These are phyloP conservation scores for Pythium vanterpoolii DNA, from an alignment of 352 stramenopile species.

Conservation along the genomic window DNA sequence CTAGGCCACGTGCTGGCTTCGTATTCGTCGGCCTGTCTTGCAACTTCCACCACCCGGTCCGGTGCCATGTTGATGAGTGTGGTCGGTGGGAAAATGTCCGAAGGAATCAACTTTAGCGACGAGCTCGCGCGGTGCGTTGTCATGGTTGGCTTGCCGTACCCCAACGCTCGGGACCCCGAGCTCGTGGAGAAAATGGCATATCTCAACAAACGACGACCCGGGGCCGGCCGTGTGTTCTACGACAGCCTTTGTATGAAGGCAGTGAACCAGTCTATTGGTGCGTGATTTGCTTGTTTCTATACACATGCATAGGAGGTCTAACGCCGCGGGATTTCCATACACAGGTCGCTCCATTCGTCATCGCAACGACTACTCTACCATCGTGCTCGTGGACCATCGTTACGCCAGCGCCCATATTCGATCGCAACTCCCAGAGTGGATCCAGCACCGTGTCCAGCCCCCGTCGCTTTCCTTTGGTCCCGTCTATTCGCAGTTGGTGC, in stretches of 20 bases:
- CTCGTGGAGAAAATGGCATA: slow-evolving; percentile 97
- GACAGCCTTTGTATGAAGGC: slow-evolving; percentile 98
- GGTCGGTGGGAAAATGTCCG: slow-evolving; percentile 98
- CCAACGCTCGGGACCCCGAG: slow-evolving; percentile 95
- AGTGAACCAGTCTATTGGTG: slow-evolving; percentile 98
- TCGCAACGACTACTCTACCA: slow-evolving; percentile 95
- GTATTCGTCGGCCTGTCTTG: slow-evolving; percentile 76
- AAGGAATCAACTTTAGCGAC: slow-evolving; percentile 99
- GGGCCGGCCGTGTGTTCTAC: slow-evolving; percentile 92
- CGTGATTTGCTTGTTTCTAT: slow-evolving; percentile 1
- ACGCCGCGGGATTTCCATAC: too few species aligned
- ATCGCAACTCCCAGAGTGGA: slow-evolving; percentile 74
- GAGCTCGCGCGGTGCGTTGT: slow-evolving; percentile 96
- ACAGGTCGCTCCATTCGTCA: slow-evolving; percentile 95
- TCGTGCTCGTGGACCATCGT: slow-evolving; percentile 95
- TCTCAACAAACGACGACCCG: slow-evolving; percentile 64
- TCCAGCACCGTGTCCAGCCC: slow-evolving; percentile 71
- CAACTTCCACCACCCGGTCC: slow-evolving; percentile 4
- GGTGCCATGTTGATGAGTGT: slow-evolving; percentile 95
- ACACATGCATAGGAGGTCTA: too few species aligned
- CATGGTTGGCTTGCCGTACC: slow-evolving; percentile 98
- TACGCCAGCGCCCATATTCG: slow-evolving; percentile 81
- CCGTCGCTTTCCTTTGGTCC: slow-evolving; percentile 56
- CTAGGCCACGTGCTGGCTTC: slow-evolving; percentile 84
- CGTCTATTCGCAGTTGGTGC: slow-evolving; percentile 68